Evolutionary conservation across 2,329 filamentous ascomycete species (phyloP), one percentile per base, ranked within the genome.

Genomic region (Aureobasidium sp.): DNA sequence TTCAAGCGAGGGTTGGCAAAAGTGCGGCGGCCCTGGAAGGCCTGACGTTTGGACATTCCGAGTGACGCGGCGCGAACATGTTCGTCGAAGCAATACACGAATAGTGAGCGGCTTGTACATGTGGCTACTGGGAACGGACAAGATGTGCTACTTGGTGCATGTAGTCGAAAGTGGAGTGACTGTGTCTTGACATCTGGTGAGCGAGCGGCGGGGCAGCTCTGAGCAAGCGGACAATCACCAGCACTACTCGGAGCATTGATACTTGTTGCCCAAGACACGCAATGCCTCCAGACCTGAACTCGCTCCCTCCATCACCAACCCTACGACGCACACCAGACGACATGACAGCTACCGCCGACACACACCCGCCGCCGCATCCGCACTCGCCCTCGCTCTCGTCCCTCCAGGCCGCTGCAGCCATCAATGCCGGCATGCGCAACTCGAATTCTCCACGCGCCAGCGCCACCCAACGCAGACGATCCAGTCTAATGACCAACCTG

Each of bases 391-490:
- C 87, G 44, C 81, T 84, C 65, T 91, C 88, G 15, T 72, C 70
- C n/a, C 81, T 94, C 11, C 88, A 89, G 71, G 89, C 88, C 57
- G 85, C 89, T 14, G 89, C 88, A 8, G 86, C 88, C 47, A 83
- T 92, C 74, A 93, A 49, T 49, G 87, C 89, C 31, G 85, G 89
- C 57, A 45, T 64, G 52, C 52, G 58, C 44, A 55, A 62, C 59
- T 61, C 58, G 9, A 45, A 29, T 7, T 62, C 58, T 20, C 60
- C 64, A 59, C 58, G 56, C 17, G 34, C 61, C 22, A 61, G 60
- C 51, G 39, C 27, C 39, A 57, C 53, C 15, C 53, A 45, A 22
- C 56, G 64, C n/a, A 81, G 87, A 69, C 82, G 87, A 62, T 90
- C 87, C 22, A 82, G 84, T 62, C 82, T 90, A 48, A 79, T 89